Conservation (phyloP, 306 rosid species). For the Vigna nakashimae region DNA sequence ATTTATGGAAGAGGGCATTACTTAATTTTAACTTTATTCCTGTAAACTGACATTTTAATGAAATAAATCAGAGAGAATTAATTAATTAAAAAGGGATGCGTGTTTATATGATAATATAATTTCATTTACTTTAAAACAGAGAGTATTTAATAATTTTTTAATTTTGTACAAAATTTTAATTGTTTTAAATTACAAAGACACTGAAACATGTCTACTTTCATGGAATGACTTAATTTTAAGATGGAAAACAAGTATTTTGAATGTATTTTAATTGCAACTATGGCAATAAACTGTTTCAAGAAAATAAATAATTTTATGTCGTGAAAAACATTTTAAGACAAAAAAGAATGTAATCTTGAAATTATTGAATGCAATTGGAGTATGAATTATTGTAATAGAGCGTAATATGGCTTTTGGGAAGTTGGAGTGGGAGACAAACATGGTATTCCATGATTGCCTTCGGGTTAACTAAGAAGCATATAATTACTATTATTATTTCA, state of each 20-base stretch:
- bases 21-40: too few species aligned
- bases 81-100: too few species aligned
- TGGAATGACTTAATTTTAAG: neutral
- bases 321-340: neutral
- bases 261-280: neutral
- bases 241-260: neutral
- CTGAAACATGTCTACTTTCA: neutral
- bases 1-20: too few species aligned
- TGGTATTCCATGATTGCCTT: neutral
- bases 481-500: neutral
- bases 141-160: too few species aligned
- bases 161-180: too few species aligned
- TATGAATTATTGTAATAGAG: neutral
- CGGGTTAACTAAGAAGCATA: neutral
- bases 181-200: neutral
- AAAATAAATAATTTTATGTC: neutral
- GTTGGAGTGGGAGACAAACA: conserved; percentile 2
- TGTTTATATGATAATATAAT: too few species aligned
- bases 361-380: neutral
- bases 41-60: too few species aligned
- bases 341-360: neutral
- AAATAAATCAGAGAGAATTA: too few species aligned
- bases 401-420: neutral
- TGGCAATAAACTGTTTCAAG: neutral
- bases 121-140: too few species aligned